Percentiles rank a stretch among this genome's conserved stretches.
Conservation (phyloP, 2,329 filamentous ascomycete species). For the Ilyonectria mors-panacis region DNA sequence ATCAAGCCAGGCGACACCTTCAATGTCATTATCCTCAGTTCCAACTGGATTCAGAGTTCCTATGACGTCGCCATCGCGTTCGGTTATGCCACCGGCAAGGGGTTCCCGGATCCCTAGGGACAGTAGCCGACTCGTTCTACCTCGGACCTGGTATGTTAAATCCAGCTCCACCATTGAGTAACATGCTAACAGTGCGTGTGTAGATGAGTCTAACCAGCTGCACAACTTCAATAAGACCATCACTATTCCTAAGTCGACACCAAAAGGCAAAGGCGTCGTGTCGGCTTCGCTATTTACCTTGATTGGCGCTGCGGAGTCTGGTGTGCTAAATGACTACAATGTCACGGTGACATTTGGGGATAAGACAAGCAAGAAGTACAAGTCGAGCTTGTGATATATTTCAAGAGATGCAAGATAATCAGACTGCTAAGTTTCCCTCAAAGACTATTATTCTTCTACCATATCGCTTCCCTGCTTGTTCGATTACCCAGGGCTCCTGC, state of each 20-base stretch:
- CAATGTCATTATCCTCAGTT: slow-evolving; percentile 55
- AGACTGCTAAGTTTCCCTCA: background rate
- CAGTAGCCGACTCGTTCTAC: slow-evolving; percentile 49
- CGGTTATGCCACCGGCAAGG: slow-evolving; percentile 51
- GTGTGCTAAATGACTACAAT: slow-evolving; percentile 45
- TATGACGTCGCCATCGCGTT: slow-evolving; percentile 62
- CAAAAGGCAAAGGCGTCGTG: slow-evolving; percentile 44
- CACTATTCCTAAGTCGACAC: slow-evolving; percentile 42
- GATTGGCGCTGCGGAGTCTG: slow-evolving; percentile 42
- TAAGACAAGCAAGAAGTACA: slow-evolving; percentile 42
- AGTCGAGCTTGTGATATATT: slow-evolving; percentile 21
- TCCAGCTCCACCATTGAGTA: background rate
- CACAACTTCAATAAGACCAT: slow-evolving; percentile 46
- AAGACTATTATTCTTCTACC: background rate
- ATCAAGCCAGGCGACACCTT: slow-evolving; percentile 57
- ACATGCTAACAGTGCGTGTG: slow-evolving; percentile 20
- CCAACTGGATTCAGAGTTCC: slow-evolving; percentile 62
- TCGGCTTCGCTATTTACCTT: slow-evolving; percentile 48
- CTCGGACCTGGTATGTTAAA: slow-evolving; percentile 53
- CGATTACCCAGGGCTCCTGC: no score
- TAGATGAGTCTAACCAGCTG: slow-evolving; percentile 45
- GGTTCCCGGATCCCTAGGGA: slow-evolving; percentile 50
- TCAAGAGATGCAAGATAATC: background rate
- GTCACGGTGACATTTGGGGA: slow-evolving; percentile 47
- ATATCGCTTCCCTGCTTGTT: background rate